Evolutionary conservation across 768 basidiomycete species (phyloP), one percentile per base, ranked within the genome.

Genomic region (Neoboletus brunneissimus): DNA sequence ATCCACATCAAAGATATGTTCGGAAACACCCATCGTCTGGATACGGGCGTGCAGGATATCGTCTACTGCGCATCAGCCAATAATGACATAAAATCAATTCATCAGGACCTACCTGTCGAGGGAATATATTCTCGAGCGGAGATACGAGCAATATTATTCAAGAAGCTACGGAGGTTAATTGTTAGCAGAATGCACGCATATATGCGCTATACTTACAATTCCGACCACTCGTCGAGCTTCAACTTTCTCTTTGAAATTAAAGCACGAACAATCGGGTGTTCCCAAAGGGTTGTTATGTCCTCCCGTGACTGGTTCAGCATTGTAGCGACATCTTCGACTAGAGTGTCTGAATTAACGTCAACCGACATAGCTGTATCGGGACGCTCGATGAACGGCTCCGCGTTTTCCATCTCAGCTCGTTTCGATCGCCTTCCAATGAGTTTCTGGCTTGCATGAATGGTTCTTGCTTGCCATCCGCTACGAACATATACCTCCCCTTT

Each of bases 41-140:
- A 94, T 88, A 35, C 91, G 87, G n/a, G 89, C 90, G 66, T 91
- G 89, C 18, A 94, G 77, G 54, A 94, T 91, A 65, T 94, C 91
- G 69, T 93, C 91, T 90, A 57, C 23, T 9, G 35, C 51, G 43
- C 48, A 22, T 60, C 59, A 64, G 44, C 47, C 73, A 53, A 70
- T 61, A 67, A 69, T 70, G 73, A 13, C 13, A 44, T 22, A 29
- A n/a, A 37, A 41, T 20, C 1, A 72, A 69, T 66, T 64, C 37
- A 40, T 29, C 53, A 54, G 44, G 16, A 57, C 73, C 40, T 67
- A 89, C 89, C 89, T 40, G 83, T 90, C 3, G 85, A 85, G 27
- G 91, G 91, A 42, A 89, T 71, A 64, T 92, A 94, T 51, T 83
- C 82, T 4, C 77, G 70, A 2, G 82, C 77, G 1, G 88, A 84